Evolutionary conservation across 495 filamentous ascomycete species (phyloP).

Genomic region (Bombardia bombarda): DNA sequence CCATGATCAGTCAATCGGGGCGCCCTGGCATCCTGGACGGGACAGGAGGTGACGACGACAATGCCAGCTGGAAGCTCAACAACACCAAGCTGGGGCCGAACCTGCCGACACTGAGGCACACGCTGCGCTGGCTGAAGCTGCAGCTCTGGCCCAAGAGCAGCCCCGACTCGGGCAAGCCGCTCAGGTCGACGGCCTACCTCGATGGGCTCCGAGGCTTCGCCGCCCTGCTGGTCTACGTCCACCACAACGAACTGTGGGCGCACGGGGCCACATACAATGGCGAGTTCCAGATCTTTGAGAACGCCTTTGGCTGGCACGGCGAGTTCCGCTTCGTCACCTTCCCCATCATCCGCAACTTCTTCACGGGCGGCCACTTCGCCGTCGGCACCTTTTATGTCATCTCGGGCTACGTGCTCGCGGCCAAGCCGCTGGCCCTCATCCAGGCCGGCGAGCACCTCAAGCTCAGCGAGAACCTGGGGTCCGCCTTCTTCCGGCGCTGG

Average conservation of each 20-base stretch:
- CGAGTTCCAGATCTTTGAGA: constrained; percentile 22
- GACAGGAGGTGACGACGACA: too few species aligned
- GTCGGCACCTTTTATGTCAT: constrained; percentile 45
- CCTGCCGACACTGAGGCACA: constrained; percentile 12
- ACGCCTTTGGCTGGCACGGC: constrained; percentile 24
- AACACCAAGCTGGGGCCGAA: too few species aligned
- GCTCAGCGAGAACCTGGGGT: constrained; percentile 23
- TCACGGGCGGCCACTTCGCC: constrained; percentile 42
- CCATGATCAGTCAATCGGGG: neutral
- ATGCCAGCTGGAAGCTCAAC: too few species aligned
- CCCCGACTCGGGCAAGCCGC: constrained; percentile 8
- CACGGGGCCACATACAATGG: constrained; percentile 13
- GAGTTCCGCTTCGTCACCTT: constrained; percentile 33
- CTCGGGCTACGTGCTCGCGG: constrained; percentile 43
- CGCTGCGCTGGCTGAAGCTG: constrained; percentile 1
- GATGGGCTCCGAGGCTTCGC: constrained; percentile 40
- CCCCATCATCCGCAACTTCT: constrained; percentile 26
- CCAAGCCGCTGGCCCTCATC: constrained; percentile 41
- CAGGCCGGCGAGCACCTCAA: constrained; percentile 23
- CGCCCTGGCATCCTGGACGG: neutral
- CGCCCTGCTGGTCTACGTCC: constrained; percentile 38
- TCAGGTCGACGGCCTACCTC: constrained; percentile 35
- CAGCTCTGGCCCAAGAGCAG: constrained; percentile 11
- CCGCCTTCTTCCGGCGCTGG: constrained; percentile 27
- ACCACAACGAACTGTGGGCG: constrained; percentile 37